phyloP scores from a whole-genome alignment of 495 filamentous ascomycete species.

The Choiromyces venosus region DNA sequence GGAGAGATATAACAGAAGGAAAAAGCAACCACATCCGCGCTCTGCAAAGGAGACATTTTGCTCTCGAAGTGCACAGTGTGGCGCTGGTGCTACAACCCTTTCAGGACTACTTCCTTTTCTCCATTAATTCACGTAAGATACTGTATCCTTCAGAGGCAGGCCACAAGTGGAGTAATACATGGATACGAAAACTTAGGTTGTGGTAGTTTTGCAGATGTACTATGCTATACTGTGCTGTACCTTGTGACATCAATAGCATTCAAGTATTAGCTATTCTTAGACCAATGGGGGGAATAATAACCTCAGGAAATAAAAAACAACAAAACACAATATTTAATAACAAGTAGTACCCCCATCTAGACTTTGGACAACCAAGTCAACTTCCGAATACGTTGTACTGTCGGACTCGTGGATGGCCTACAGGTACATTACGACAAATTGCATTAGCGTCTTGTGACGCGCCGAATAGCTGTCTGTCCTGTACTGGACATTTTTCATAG shows the following conservation, averaged over 20 bases:
- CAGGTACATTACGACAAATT: no score
- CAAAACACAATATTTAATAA: not conserved
- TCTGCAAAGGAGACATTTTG: not conserved
- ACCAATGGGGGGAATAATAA: not conserved
- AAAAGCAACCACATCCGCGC: not conserved
- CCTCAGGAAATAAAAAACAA: not conserved
- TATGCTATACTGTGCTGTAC: not conserved
- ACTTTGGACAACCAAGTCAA: not conserved
- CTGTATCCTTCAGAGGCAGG: not conserved
- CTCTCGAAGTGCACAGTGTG: not conserved
- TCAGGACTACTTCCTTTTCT: no score
- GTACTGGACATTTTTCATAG: no score
- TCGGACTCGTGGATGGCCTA: no score
- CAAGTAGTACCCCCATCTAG: not conserved
- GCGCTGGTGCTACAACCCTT: not conserved
- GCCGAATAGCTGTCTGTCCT: no score
- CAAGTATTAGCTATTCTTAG: not conserved
- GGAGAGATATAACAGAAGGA: no score
- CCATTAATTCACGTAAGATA: not conserved
- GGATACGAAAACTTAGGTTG: not conserved
- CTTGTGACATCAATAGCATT: not conserved
- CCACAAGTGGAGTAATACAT: not conserved
- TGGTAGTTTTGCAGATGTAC: no score
- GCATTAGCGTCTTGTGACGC: no score
- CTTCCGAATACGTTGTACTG: no score